Evolutionary conservation across 371 early-diverging fungal species (phyloP), one percentile per base, ranked within the genome.

Genomic region (Haplosporangium sp.): DNA sequence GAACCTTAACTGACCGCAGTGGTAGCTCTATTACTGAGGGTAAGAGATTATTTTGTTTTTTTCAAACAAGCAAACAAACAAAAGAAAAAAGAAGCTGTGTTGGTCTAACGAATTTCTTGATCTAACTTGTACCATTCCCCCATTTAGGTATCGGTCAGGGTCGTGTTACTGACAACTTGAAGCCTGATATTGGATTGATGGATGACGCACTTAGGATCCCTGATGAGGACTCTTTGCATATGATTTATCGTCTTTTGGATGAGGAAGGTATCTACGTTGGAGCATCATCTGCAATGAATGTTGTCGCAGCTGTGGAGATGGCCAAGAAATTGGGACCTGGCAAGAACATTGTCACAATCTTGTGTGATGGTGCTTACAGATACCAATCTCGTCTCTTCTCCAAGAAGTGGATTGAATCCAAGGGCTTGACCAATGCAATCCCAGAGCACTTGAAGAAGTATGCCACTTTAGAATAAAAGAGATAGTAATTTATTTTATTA

Each of bases 251-350:
- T 50, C 85, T 97, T 71, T 85, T 97, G 69, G 94, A 97, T 72
- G 94, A 97, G 77, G 98, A 97, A 74, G 97, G 97, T 67, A 91
- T 97, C 50, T 96, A 96, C 69, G 86, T 97, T 19, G 97, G 97
- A 37, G 97, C 97, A 0, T 93, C 94, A 17, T 94, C 96, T 50
- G 97, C 98, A 0, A 79, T 97, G 65, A 97, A 97, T 69, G 96
- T 95, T 4, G 95, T 88, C 15, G 95, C 97, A n/a, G 97, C 97
- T n/a, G 91, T 89, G 60, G 88, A 96, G 83, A 92, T 97, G 89
- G 97, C 98, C 58, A 91, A 94, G 85, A 84, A 89, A 62, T 84
- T 97, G 48, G 96, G 96, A 11, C 92, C 92, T 3, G 95, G 95
- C 74, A 88, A 91, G 71, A 92, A 87, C 57, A 85, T 97, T 71